Evolutionary conservation across 805 yeast genomes (phyloP), one percentile per base, ranked within the genome.

Genomic region (Nakazawaea pomicola): DNA sequence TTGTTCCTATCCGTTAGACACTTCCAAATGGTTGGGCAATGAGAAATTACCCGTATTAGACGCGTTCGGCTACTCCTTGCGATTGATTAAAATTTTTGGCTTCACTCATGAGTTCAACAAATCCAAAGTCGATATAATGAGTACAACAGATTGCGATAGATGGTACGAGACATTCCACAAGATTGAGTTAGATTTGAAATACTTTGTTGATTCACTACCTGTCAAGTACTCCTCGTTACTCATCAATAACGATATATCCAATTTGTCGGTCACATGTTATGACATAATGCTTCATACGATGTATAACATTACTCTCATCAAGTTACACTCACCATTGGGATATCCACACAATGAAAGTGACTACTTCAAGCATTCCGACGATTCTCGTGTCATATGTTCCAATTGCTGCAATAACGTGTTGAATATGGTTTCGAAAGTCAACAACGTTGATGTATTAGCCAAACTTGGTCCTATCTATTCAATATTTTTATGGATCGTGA

Each of bases 401-500:
- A 42, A 33, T 11, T 37, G 42, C 14, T 36, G 40, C 17, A 14
- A 19, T 9, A 42, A 38, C 29, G 38, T 42, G 18, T 24, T 42
- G 28, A 28, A 33, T 11, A 33, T 37, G 29, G 29, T 38, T 3
- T 17, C 31, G 10, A 33, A 38, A 23, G 31, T 33, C 15, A 33
- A 31, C 4, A 28, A 37, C 12, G n/a, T 28, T 5, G n/a, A 36
- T 8, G 14, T 23, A 6, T 28, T 33, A 16, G 23, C n/a, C 20
- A 15, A 20, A 10, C 28, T 57, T 18, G 65, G 67, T 1, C 65
- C 65, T 5, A 54, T 51, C 29, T 61, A 56, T 40, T 57, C 62
- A 1, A 58, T 61, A 32, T 53, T 45, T 33, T 49, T 60, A 12
- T 62, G 65, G 65, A 56, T 61, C 16, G 53, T 54, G 41, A 51